These are phyloP conservation scores for Phytophthora cajani DNA, from an alignment of 352 stramenopile species.

Conservation along the genomic window DNA sequence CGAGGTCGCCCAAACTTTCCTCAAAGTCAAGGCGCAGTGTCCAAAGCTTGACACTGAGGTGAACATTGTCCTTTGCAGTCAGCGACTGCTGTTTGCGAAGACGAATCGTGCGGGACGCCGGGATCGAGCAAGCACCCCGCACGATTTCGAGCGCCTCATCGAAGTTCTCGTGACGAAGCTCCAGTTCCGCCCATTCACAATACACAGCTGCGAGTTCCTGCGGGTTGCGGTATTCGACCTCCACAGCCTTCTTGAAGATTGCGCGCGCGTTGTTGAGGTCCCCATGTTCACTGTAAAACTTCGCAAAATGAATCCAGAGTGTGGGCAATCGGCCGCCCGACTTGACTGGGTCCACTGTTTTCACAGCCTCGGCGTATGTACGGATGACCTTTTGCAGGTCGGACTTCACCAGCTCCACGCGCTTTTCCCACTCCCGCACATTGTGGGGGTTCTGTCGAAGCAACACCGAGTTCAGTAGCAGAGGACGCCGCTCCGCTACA, in stretches of 20 bases:
- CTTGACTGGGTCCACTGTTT: slow-evolving; percentile 89
- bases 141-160: slow-evolving; percentile 93
- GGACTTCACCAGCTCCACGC: slow-evolving; percentile 84
- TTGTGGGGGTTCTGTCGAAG: slow-evolving; percentile 99
- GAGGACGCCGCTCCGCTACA: slow-evolving; percentile 94
- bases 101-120: slow-evolving; percentile 51
- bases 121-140: slow-evolving; percentile 77
- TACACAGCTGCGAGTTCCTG: slow-evolving; percentile 96
- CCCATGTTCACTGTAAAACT: slow-evolving; percentile 95
- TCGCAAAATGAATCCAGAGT: slow-evolving; percentile 95
- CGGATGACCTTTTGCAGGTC: slow-evolving; percentile 75
- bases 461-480: slow-evolving; percentile 96
- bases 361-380: slow-evolving; percentile 92
- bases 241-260: slow-evolving; percentile 92
- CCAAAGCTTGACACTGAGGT: slow-evolving; percentile 95
- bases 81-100: slow-evolving; percentile 63
- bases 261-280: slow-evolving; percentile 93
- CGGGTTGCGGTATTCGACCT: slow-evolving; percentile 78
- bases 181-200: slow-evolving; percentile 96
- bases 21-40: slow-evolving; percentile 98
- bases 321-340: slow-evolving; percentile 88
- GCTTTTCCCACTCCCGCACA: slow-evolving; percentile 98
- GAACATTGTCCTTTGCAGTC: slow-evolving; percentile 81
- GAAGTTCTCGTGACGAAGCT: slow-evolving; percentile 96
- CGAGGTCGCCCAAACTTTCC: slow-evolving; percentile 96